Evolutionary conservation across 345 rosid species (phyloP).

Genomic region (Theobroma cacao): DNA sequence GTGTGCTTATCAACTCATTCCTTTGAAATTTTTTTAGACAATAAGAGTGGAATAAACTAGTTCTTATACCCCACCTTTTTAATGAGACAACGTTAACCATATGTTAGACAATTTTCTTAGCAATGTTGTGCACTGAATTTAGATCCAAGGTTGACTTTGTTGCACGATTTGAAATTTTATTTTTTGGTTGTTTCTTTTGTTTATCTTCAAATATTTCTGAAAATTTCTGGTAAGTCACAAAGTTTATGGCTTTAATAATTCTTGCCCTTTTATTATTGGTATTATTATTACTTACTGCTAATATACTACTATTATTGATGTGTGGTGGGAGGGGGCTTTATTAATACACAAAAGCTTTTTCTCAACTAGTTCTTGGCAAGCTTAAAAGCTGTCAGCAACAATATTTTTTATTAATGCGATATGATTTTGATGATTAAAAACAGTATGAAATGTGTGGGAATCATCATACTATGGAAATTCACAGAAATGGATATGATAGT

Average conservation of each 20-base stretch:
- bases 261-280: not conserved
- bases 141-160: not conserved
- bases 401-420: not conserved
- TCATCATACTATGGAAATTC: not conserved
- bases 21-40: not conserved
- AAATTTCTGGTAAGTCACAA: not conserved
- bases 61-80: not conserved
- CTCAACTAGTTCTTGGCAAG: not conserved
- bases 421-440: not conserved
- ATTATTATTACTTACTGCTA: not conserved
- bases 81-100: not conserved
- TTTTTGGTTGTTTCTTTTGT: not conserved
- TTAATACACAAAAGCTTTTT: not conserved
- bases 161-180: not conserved
- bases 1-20: slow-evolving; percentile 13
- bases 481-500: not conserved
- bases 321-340: not conserved
- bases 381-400: not conserved
- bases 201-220: not conserved
- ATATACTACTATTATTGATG: not conserved
- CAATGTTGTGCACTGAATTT: not conserved
- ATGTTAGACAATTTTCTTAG: not conserved
- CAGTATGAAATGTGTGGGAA: not conserved
- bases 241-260: not conserved
- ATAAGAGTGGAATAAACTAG: not conserved